Base-by-base conservation (phyloP, 192 early-diverging fungal genomes). In the Haplosporangium gracile region DNA sequence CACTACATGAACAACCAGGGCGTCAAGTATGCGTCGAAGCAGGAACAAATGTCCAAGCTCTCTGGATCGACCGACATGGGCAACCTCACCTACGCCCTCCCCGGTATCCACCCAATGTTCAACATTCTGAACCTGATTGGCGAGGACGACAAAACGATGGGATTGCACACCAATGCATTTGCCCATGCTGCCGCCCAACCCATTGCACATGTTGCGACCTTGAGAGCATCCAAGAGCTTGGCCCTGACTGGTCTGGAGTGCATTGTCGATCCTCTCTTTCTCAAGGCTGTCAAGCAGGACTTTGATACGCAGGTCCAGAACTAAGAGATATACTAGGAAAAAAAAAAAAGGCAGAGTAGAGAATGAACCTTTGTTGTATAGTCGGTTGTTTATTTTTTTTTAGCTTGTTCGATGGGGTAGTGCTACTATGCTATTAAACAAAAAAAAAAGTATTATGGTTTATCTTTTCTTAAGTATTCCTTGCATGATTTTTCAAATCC, bases 11-110 rank as follows among this genome's bases (percentile, higher is more conserved):
- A 88, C 8, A 77, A 82, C 13, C 73, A 90, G 75, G 89, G 89
- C 2, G 26, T 88, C 38, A 36, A 78, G 20, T 89, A 82, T 68
- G n/a, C 60, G 2, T 53, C 85, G 36, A 85, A 83, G 43, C 76
- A 79, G 29, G 82, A 89, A 45, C 88, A 91, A 78, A 70, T 76
- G 32, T 72, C 79, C 15, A 79, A 83, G 29, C 60, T 83, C 29
- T 81, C 78, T 4, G 95, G 92, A 15, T 91, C 90, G 24, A 94
- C 95, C 7, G 95, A 96, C 81, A 93, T 95, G 89, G 95, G 95
- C 34, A 96, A 96, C 65, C 77, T 96, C 39, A 93, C 93, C 34
- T 91, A 95, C 70, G 88, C 82, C n/a, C 88, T 93, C 29, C 93
- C 95, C 42, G 91, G 92, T 5, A 86, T 86, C 53, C 84, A 86